Evolutionary conservation across 139 green algal genomes (phyloP).

Genomic region (Chlorella sp.): DNA sequence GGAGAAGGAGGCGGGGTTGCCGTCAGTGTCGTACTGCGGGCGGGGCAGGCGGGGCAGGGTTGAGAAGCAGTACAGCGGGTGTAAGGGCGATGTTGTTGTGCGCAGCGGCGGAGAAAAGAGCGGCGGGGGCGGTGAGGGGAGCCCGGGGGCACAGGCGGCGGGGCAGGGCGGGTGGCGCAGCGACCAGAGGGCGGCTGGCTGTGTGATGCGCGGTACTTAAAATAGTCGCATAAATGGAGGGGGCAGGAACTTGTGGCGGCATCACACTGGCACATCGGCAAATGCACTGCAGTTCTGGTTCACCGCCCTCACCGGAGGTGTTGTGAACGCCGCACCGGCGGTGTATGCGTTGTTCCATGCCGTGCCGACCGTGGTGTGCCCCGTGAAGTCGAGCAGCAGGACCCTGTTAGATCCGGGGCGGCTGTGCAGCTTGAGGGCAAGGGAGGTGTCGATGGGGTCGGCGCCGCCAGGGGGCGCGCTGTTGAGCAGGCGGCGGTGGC

Average conservation of each 20-base stretch:
- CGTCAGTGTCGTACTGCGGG: neutral
- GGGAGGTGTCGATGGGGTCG: neutral
- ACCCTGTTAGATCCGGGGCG: neutral
- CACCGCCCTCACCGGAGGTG: neutral
- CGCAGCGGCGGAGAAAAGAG: too few relatives aligned
- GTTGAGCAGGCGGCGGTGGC: neutral
- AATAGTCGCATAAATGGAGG: too few relatives aligned
- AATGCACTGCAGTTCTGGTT: too few relatives aligned
- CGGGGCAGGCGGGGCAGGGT: neutral
- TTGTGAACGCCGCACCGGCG: neutral
- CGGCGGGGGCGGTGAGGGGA: too few relatives aligned
- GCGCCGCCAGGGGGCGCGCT: neutral
- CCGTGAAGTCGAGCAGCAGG: neutral
- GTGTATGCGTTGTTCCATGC: neutral
- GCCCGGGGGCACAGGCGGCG: too few relatives aligned
- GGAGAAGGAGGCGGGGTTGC: neutral
- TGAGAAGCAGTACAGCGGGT: neutral
- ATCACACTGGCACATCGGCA: too few relatives aligned
- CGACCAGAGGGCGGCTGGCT: too few relatives aligned
- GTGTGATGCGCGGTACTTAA: too few relatives aligned
- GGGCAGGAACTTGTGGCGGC: too few relatives aligned
- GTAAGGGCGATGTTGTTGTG: neutral
- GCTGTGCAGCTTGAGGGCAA: neutral
- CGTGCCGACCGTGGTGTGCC: neutral
- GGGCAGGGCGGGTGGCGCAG: too few relatives aligned